Base-by-base conservation (phyloP, 2,329 filamentous ascomycete genomes). In the Chaetomium strumarium region DNA sequence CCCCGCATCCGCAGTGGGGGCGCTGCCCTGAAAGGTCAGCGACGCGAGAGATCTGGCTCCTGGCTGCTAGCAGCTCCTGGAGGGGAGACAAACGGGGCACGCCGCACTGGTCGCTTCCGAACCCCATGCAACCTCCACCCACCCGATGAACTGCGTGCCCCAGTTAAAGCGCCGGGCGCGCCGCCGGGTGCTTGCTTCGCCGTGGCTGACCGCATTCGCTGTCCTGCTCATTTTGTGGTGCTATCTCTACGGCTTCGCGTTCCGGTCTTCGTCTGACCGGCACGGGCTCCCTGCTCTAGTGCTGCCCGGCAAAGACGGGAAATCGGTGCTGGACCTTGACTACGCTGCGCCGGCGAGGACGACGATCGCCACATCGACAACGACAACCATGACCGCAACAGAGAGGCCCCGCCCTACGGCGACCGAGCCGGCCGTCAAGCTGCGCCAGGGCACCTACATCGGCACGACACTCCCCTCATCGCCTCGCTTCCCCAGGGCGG, bases 371-470 rank as follows among this genome's bases (percentile, higher is more conserved):
- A 17, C 42, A 10, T 24, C 49, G 12, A 24, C 49, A 30, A 5
- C 19, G 14, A 24, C 42, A 16, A 34, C 37, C 42, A 49, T 51
- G 42, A 16, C 39, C 36, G 4, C 41, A 9, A 36, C 42, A 17
- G 14, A 40, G 20, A 48, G 31, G 31, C 50, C 52, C 34, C 33
- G 42, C 13, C 9, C 29, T 19, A 14, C 40, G 16, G 13, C 40
- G 5, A 38, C n/a, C 13, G 34, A 19, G 16, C 53, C 60, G 20
- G 62, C 63, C 13, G 60, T 72, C 34, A 55, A 55, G 16, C 62
- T 75, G 42, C 58, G 42, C 11, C 73, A 75, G 58, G 73, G 73
- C 40, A 68, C 60, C 1, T 75, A 74, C 56, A 51, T 69, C 2
- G 73, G 73, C 51, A 62, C 67, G 20, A 62, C 67, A 33, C 57